Base-by-base conservation (phyloP, 306 rosid species). In the Mimosa pudica region DNA sequence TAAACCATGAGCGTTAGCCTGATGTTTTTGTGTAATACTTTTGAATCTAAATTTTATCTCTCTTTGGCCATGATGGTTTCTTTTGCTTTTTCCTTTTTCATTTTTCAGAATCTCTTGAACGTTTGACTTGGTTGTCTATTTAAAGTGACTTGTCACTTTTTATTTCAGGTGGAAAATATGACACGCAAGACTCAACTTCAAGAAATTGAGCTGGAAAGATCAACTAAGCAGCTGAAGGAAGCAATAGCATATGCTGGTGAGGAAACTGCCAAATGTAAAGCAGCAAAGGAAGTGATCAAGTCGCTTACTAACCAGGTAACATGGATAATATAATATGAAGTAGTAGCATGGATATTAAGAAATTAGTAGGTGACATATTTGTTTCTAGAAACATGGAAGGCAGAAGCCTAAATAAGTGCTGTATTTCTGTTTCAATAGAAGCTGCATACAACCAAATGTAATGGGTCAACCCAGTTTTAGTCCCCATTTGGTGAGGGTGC, bases 201-300 rank as follows among this genome's bases (percentile, higher is more conserved):
- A 89, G 97, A 94, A 80, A 55, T 88, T 73, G 97, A 94, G 85
- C 86, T 94, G 86, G 98, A 94, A 87, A 89, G 95, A 87, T 88
- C 92, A 77, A 86, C 92, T 76, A 94, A 92, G 82, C 97, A 92
- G 86, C 89, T 94, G 71, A 94, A 94, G 84, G 98, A 94, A 83
- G 98, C 97, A 78, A 84, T 87, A 85, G 89, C 91, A 82, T 86
- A 87, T 85, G 97, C 97, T 14, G 93, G 87, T 75, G 98, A 90
- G 70, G 98, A 92, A 90, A 85, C 97, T 85, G 86, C 90, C 74
- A 92, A 86, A 82, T 91, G 97, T 87, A 92, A 91, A 85, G 93
- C 90, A 46, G 98, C 98, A 77, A 94, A 94, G 87, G 98, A 94
- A 87, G 98, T 94, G 83, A 94, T 91, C 89, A 93, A 89, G 86